A percentile compares a stretch with the other conserved stretches of the same genome.
phyloP scores from a whole-genome alignment of 2,329 filamentous ascomycete genomes.

The Curvularia eragrostidis region DNA sequence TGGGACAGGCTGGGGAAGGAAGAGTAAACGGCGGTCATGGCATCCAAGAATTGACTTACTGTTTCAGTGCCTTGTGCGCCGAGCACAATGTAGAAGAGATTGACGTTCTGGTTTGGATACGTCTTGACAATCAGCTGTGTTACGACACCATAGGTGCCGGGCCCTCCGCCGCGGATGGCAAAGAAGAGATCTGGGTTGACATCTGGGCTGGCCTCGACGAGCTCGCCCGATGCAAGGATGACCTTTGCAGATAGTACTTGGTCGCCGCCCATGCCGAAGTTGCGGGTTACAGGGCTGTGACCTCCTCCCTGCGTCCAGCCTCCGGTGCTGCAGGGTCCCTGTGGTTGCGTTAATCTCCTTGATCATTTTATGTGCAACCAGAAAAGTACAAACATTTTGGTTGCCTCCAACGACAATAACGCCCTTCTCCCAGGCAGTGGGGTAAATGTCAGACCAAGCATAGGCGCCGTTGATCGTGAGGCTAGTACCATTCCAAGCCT shows the following conservation, averaged over 20 bases:
- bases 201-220: slow-evolving; percentile 30
- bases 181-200: slow-evolving; percentile 40
- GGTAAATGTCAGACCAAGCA: too few species aligned
- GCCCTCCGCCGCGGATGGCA: slow-evolving; percentile 41
- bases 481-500: too few species aligned
- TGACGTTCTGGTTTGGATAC: slow-evolving; percentile 17
- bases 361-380: too few species aligned
- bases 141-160: slow-evolving; percentile 41
- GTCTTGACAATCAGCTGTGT: slow-evolving; percentile 40
- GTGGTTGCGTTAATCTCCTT: too few species aligned
- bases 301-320: too few species aligned
- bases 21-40: slow-evolving; percentile 6
- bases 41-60: slow-evolving; percentile 3
- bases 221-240: slow-evolving; percentile 35
- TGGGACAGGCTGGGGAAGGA: slow-evolving; percentile 21
- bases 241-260: slow-evolving; percentile 37
- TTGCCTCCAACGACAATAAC: too few species aligned
- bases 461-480: too few species aligned
- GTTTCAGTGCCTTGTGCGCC: slow-evolving; percentile 8
- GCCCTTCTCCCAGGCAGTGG: too few species aligned
- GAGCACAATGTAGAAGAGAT: slow-evolving; percentile 6
- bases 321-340: too few species aligned
- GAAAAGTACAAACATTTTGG: too few species aligned
- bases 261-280: slow-evolving; percentile 14
- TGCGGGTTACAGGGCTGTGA: slow-evolving; percentile 10